Conservation (phyloP, 139 green algal genomes). For the Nannochloris sp. region DNA sequence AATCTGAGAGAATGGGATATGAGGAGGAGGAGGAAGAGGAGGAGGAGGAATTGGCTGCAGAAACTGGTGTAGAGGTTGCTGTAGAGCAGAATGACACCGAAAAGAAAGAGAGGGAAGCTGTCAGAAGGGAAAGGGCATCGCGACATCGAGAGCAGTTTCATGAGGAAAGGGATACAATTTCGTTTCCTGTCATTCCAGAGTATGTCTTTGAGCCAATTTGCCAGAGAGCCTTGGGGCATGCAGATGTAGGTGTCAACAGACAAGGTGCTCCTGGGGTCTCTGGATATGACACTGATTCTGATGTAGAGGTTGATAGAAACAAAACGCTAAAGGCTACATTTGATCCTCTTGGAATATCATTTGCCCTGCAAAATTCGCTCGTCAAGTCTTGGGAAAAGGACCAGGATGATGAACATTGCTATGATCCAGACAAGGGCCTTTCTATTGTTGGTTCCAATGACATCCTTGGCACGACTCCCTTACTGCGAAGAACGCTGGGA, state of each 20-base stretch:
- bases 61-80: background rate
- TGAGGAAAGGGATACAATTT: background rate
- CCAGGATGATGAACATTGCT: background rate
- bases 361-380: background rate
- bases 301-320: background rate
- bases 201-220: constrained; percentile 1
- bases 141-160: too few species aligned
- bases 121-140: too few species aligned
- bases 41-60: background rate
- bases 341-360: background rate
- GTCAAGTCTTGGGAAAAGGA: background rate
- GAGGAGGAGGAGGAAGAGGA: too few species aligned
- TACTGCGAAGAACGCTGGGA: background rate
- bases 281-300: background rate
- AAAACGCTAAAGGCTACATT: background rate
- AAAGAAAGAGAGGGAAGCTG: too few species aligned
- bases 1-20: background rate
- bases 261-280: too few species aligned
- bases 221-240: background rate
- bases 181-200: background rate
- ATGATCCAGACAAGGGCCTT: background rate
- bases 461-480: background rate
- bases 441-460: background rate
- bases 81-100: too few species aligned
- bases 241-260: too few species aligned